phyloP scores from a whole-genome alignment of 306 rosid genomes.

The Canavalia gladiata region DNA sequence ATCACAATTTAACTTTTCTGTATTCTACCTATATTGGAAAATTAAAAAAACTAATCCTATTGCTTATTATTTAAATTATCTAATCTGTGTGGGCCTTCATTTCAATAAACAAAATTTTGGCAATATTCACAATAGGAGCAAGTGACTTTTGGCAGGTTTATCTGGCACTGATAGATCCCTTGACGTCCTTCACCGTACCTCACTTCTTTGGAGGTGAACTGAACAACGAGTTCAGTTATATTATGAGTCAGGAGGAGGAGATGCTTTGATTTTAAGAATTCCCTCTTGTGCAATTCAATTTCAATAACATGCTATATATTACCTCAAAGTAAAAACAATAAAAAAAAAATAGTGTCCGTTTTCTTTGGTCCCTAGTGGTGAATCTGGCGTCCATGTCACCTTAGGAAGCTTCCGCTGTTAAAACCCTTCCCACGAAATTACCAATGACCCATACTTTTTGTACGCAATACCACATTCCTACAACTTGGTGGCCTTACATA shows the following conservation, averaged over 20 bases:
- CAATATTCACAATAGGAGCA: not conserved
- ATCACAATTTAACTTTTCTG: too few species aligned
- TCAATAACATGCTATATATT: not conserved
- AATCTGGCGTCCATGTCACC: conserved; percentile 6
- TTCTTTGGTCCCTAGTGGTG: not conserved
- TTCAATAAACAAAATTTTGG: not conserved
- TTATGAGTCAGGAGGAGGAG: not conserved
- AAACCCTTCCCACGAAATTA: conserved; percentile 16
- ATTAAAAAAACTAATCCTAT: too few species aligned
- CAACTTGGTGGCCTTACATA: not conserved
- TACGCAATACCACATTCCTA: not conserved
- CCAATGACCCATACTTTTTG: not conserved
- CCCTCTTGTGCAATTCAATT: not conserved
- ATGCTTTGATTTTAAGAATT: not conserved
- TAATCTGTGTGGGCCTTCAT: not conserved
- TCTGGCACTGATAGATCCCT: not conserved
- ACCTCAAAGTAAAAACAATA: not conserved
- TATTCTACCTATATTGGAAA: too few species aligned
- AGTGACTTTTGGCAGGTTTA: not conserved
- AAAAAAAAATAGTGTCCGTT: not conserved
- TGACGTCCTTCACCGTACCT: not conserved
- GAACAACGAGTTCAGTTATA: not conserved
- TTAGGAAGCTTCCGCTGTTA: conserved; percentile 44
- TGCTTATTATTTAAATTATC: too few species aligned
- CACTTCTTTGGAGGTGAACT: not conserved